Evolutionary conservation across 495 filamentous ascomycete species (phyloP).

Genomic region (Xylaria curta): DNA sequence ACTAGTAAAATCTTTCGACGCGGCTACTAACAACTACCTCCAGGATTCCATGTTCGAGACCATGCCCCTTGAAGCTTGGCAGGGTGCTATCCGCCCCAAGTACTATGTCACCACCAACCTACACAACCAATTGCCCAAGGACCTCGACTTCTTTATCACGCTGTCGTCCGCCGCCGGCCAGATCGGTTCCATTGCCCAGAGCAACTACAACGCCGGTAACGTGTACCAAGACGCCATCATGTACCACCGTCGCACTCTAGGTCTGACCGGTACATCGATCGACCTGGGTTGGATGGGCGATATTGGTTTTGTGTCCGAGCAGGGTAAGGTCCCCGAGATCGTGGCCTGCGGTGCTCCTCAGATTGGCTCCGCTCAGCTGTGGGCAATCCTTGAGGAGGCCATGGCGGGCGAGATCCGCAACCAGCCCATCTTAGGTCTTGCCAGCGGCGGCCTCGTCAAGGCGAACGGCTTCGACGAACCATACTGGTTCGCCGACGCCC

Average conservation of each 20-base stretch:
- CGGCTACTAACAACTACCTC: conserved; percentile 14
- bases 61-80: conserved; percentile 51
- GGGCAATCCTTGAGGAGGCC: conserved; percentile 32
- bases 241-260: conserved; percentile 43
- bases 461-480: conserved; percentile 45
- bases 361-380: conserved; percentile 32
- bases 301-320: conserved; percentile 39
- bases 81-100: conserved; percentile 51
- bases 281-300: conserved; percentile 53
- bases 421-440: conserved; percentile 39
- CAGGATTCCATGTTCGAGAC: conserved; percentile 57
- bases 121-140: conserved; percentile 50
- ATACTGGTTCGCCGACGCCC: conserved; percentile 54
- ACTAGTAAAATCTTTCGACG: conserved; percentile 25
- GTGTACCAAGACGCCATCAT: conserved; percentile 58
- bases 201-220: conserved; percentile 61
- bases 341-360: conserved; percentile 36
- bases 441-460: conserved; percentile 37
- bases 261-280: conserved; percentile 49
- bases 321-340: conserved; percentile 39
- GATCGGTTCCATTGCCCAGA: conserved; percentile 55
- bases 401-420: conserved; percentile 33
- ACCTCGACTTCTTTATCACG: conserved; percentile 67
- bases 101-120: conserved; percentile 55
- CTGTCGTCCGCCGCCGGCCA: conserved; percentile 62